phyloP scores from a whole-genome alignment of 73 alveolate genomes.

The Blepharisma japonicum region DNA sequence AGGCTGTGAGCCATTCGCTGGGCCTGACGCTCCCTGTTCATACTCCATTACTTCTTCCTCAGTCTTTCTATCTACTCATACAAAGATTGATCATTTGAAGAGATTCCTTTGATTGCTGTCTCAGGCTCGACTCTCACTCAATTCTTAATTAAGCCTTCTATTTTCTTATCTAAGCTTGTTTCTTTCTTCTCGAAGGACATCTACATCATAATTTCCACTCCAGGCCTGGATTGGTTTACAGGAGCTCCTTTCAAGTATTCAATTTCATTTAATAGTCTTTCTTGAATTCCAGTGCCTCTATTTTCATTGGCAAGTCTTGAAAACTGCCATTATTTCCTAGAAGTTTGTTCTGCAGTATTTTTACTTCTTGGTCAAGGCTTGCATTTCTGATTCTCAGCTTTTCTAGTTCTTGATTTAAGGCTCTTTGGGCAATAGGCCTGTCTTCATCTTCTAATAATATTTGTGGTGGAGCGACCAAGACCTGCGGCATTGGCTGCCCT shows the following conservation, averaged over 20 bases:
- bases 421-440: background rate
- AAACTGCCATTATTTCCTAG: constrained; percentile 12
- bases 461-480: constrained; percentile 84
- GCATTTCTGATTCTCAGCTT: background rate
- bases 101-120: too few species aligned
- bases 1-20: constrained; percentile 65
- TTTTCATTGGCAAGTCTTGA: background rate
- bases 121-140: background rate
- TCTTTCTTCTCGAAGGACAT: constrained; percentile 80
- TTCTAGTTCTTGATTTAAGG: background rate
- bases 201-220: constrained; percentile 24
- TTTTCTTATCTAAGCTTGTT: constrained; percentile 89
- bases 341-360: constrained; percentile 36
- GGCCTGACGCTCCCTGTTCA: background rate
- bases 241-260: constrained; percentile 38
- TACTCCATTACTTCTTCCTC: constrained; percentile 46
- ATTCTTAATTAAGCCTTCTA: constrained; percentile 42
- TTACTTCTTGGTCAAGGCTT: constrained; percentile 73
- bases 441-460: constrained; percentile 91
- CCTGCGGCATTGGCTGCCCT: constrained; percentile 95
- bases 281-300: constrained; percentile 29
- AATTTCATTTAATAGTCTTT: constrained; percentile 42
- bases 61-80: constrained; percentile 65
- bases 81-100: background rate
- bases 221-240: constrained; percentile 29